phyloP scores from a whole-genome alignment of 2,329 filamentous ascomycete genomes.

The Corinectria fuckeliana region DNA sequence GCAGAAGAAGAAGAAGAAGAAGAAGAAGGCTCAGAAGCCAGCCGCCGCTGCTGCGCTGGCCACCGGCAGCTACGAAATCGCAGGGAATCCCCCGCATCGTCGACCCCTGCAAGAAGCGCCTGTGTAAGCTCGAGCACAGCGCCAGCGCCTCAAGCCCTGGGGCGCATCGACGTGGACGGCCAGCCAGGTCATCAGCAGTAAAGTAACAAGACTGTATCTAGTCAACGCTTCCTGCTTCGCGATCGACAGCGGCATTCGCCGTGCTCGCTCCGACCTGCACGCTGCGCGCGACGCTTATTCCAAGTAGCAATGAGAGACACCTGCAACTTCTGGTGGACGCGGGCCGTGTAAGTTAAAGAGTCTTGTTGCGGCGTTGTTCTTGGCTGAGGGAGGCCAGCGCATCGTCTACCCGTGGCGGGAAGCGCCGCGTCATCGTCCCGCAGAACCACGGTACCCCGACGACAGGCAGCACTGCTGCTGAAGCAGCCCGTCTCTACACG shows the following conservation, averaged over 20 bases:
- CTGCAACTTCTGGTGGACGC: conserved; percentile 59
- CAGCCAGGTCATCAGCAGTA: conserved; percentile 59
- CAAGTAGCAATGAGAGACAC: conserved; percentile 60
- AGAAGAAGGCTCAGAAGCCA: not conserved
- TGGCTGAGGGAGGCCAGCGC: conserved; percentile 62
- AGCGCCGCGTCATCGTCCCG: conserved; percentile 60
- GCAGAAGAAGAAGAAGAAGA: not conserved
- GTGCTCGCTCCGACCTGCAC: conserved; percentile 62
- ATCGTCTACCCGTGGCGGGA: conserved; percentile 62
- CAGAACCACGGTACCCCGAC: conserved; percentile 70
- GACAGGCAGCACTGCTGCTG: conserved; percentile 67
- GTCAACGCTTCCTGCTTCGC: conserved; percentile 67
- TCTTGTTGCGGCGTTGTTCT: conserved; percentile 68
- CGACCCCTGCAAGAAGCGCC: conserved; percentile 48
- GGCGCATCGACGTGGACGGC: conserved; percentile 63
- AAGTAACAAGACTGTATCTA: conserved; percentile 58
- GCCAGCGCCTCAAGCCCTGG: conserved; percentile 61
- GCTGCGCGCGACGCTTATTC: conserved; percentile 67
- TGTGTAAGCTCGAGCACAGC: conserved; percentile 47
- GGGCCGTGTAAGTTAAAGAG: conserved; percentile 64
- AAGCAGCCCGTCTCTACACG: conserved; percentile 68
- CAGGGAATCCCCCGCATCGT: conserved; percentile 62
- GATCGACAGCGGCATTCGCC: conserved; percentile 66
- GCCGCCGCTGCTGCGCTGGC: conserved; percentile 4
- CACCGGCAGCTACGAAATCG: conserved; percentile 39